These are phyloP conservation scores for Geotrichum restrictum DNA, from an alignment of 1,139 yeast genomes.

Conservation along the genomic window DNA sequence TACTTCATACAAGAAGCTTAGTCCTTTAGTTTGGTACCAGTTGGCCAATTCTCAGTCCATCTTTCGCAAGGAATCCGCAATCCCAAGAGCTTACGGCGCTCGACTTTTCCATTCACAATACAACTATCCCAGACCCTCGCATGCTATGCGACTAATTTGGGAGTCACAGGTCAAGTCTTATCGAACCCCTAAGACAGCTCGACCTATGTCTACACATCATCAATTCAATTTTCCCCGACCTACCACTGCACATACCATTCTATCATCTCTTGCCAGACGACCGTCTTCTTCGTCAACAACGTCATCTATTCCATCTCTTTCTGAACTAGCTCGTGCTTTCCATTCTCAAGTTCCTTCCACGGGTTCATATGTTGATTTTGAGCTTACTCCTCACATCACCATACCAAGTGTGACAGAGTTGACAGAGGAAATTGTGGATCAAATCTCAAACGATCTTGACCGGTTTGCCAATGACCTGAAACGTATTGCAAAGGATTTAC, in stretches of 20 bases:
- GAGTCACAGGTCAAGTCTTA: conserved; percentile 3
- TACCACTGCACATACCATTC: neutral
- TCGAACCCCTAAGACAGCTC: neutral
- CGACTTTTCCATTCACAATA: neutral
- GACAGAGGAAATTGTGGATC: conserved; percentile 27
- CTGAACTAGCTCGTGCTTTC: conserved; percentile 15
- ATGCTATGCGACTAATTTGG: conserved; percentile 4
- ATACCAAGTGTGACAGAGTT: conserved; percentile 32
- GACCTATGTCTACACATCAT: conserved; percentile 4
- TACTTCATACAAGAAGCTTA: neutral
- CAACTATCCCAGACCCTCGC: conserved; percentile 5
- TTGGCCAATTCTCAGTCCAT: neutral
- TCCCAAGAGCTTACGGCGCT: neutral
- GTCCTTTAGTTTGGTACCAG: neutral
- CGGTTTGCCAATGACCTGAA: conserved; percentile 30
- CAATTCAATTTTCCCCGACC: conserved; percentile 16
- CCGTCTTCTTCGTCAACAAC: neutral
- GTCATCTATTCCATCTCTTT: conserved; percentile 14
- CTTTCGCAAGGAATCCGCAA: neutral
- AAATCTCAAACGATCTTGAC: conserved; percentile 29
- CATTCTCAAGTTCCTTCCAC: conserved; percentile 16
- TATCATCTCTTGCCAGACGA: neutral
- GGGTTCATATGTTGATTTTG: conserved; percentile 37
- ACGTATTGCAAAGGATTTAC: conserved; percentile 32
- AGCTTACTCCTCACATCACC: conserved; percentile 33